Percentiles rank a stretch among this genome's conserved stretches.
These are phyloP conservation scores for Termitomyces sp. DNA, from an alignment of 1,284 basidiomycete species.

Conservation along the genomic window DNA sequence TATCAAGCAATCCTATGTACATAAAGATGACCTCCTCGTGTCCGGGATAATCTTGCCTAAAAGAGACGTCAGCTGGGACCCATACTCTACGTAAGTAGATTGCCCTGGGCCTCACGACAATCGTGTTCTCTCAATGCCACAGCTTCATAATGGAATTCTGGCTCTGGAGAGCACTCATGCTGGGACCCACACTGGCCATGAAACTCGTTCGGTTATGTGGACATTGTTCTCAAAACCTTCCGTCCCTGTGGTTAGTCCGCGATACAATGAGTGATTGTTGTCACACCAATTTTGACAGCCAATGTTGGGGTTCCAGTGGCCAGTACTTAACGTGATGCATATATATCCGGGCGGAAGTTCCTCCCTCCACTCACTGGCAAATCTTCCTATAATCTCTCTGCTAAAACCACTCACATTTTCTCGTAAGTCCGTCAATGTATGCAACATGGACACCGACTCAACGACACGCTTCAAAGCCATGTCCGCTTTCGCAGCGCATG, in stretches of 20 bases:
- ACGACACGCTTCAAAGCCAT: neutral
- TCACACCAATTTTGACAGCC: neutral
- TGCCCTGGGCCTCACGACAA: too few relatives aligned
- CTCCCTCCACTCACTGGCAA: neutral
- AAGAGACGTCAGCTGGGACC: too few relatives aligned
- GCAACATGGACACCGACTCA: neutral
- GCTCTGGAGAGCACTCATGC: neutral
- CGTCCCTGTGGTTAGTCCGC: neutral
- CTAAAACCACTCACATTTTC: too few relatives aligned
- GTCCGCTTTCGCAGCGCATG: neutral
- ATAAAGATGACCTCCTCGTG: too few relatives aligned
- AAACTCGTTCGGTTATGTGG: too few relatives aligned
- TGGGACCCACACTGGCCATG: neutral
- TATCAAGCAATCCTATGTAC: too few relatives aligned
- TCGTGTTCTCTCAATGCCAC: too few relatives aligned
- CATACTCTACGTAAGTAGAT: too few relatives aligned
- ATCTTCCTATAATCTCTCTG: neutral
- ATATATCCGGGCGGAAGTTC: neutral
- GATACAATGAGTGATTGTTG: neutral
- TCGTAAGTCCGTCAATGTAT: neutral
- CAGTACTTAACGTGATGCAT: neutral
- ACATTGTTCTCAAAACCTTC: neutral
- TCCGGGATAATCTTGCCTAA: too few relatives aligned
- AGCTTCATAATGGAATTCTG: too few relatives aligned
- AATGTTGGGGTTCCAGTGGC: neutral